A percentile compares a stretch with the other conserved stretches of the same genome.
Conservation (phyloP, 768 basidiomycete genomes). For the Suillus subluteus region DNA sequence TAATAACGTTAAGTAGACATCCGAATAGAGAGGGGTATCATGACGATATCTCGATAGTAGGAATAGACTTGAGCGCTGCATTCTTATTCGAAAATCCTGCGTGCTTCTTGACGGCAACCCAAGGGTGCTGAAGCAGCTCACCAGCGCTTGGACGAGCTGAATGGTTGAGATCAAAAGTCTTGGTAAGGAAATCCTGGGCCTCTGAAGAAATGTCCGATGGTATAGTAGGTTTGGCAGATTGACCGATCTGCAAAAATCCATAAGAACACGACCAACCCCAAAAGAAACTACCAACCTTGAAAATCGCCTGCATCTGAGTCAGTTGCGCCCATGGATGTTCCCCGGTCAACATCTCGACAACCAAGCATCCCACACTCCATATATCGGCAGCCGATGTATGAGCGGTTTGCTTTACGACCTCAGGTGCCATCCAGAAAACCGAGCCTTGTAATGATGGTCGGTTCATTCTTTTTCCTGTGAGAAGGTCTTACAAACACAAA, state of each 20-base stretch:
- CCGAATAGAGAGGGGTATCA: slow-evolving; percentile 12
- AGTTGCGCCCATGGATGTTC: slow-evolving; percentile 95
- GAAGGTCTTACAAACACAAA: slow-evolving; percentile 35
- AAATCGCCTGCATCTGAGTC: slow-evolving; percentile 99
- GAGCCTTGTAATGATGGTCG: slow-evolving; percentile 95
- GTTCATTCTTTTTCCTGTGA: slow-evolving; percentile 71
- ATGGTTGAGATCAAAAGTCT: slow-evolving; percentile 87
- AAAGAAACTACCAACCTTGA: slow-evolving; percentile 61
- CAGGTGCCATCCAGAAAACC: slow-evolving; percentile 99
- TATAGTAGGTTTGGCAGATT: slow-evolving; percentile 82
- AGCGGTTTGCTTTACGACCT: slow-evolving; percentile 94
- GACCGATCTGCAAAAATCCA: slow-evolving; percentile 74
- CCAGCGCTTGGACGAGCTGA: slow-evolving; percentile 78
- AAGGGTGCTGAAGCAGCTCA: slow-evolving; percentile 74
- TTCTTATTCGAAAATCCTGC: slow-evolving; percentile 27
- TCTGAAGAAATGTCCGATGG: slow-evolving; percentile 91
- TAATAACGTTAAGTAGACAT: slow-evolving; percentile 5
- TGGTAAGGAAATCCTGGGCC: slow-evolving; percentile 83
- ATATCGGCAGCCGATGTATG: slow-evolving; percentile 94
- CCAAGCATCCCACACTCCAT: slow-evolving; percentile 94
- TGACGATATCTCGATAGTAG: slow-evolving; percentile 34
- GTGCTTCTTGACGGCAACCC: slow-evolving; percentile 54
- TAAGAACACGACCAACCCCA: neutral
- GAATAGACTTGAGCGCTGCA: slow-evolving; percentile 19
- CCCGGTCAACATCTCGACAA: slow-evolving; percentile 96